Percentiles rank a stretch among this genome's conserved stretches.
These are phyloP conservation scores for Metarhizium sp. DNA, from an alignment of 2,329 filamentous ascomycete genomes.

Conservation along the genomic window DNA sequence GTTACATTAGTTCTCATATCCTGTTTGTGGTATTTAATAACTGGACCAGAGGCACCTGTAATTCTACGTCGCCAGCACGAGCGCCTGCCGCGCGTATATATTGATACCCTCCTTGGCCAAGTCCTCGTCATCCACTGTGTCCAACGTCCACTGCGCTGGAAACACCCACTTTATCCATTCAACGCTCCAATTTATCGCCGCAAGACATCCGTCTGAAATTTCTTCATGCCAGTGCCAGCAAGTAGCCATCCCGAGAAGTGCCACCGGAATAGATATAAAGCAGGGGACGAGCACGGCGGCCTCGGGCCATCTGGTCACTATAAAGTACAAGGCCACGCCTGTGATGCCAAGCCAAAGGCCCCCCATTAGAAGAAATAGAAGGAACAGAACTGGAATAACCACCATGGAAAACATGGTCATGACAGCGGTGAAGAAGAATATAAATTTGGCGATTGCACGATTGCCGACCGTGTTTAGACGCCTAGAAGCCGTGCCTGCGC, in stretches of 20 bases:
- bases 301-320: constrained; percentile 19
- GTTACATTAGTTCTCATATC: background rate
- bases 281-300: constrained; percentile 15
- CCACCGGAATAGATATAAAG: constrained; percentile 12
- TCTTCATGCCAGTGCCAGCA: constrained; percentile 9
- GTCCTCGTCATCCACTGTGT: constrained; percentile 13
- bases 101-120: constrained; percentile 13
- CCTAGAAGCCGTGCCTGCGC: constrained; percentile 11
- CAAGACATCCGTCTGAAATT: background rate
- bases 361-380: constrained; percentile 5
- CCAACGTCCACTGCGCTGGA: constrained; percentile 9
- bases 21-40: background rate
- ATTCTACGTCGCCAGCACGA: constrained; percentile 3
- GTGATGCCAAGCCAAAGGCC: constrained; percentile 13
- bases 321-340: constrained; percentile 16
- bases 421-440: constrained; percentile 3
- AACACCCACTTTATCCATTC: background rate
- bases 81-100: constrained; percentile 10
- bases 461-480: constrained; percentile 17
- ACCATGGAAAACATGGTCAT: background rate
- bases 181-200: background rate
- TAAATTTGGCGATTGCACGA: constrained; percentile 15
- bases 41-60: background rate
- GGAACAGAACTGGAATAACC: background rate
- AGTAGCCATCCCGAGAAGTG: constrained; percentile 5